Conservation (phyloP, 352 stramenopile genomes). For the Phytophthora constricta region DNA sequence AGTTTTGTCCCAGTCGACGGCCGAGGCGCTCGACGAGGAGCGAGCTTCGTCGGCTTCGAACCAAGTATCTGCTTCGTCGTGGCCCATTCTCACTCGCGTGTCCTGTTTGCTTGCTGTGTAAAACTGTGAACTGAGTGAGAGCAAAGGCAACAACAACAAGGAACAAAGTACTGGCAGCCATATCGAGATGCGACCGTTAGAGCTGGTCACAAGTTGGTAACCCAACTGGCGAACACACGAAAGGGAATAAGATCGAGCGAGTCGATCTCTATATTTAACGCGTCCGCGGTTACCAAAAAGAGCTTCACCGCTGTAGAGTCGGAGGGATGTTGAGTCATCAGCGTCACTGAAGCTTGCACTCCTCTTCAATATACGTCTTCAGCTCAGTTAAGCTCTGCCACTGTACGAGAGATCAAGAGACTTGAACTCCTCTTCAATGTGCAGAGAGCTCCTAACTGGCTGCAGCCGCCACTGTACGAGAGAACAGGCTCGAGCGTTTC, state of each 20-base stretch:
- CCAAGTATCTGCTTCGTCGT: conserved; percentile 34
- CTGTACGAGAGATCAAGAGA: conserved; percentile 33
- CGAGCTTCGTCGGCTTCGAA: conserved; percentile 34
- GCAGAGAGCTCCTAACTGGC: neutral
- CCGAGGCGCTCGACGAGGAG: conserved; percentile 22
- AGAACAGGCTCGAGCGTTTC: conserved; percentile 16
- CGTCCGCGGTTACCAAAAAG: conserved; percentile 12
- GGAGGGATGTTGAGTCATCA: neutral
- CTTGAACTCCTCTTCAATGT: conserved; percentile 42
- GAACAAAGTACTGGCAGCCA: too few species aligned
- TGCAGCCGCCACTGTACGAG: conserved; percentile 29
- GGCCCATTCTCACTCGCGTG: conserved; percentile 11
- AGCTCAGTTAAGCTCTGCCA: conserved; percentile 11
- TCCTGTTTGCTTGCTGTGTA: too few species aligned
- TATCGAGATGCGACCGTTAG: neutral
- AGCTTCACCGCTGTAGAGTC: conserved; percentile 13
- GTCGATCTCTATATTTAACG: conserved; percentile 32
- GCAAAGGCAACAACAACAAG: neutral
- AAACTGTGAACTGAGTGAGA: too few species aligned
- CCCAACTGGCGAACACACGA: conserved; percentile 16
- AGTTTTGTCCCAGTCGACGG: conserved; percentile 51
- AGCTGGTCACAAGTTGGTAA: neutral
- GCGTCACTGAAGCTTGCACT: conserved; percentile 13
- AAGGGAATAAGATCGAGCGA: conserved; percentile 26
- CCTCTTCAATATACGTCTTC: conserved; percentile 38